Evolutionary conservation across 2,329 filamentous ascomycete genomes (phyloP).

Genomic region (Ophiostoma tasmaniense): DNA sequence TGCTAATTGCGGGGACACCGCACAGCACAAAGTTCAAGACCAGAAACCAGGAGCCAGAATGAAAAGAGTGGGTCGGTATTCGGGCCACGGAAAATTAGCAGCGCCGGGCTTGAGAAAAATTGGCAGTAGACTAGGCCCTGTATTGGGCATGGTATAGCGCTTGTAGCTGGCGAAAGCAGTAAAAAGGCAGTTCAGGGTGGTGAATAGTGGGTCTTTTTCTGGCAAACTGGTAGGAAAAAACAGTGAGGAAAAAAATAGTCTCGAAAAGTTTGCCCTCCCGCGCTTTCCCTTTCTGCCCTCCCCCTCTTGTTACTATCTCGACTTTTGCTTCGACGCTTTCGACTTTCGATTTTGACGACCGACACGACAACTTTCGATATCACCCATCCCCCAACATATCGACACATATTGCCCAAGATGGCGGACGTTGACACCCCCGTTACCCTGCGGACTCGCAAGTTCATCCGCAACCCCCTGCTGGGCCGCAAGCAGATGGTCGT

Average conservation of each 20-base stretch:
- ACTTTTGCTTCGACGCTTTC: not conserved
- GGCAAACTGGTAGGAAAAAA: not conserved
- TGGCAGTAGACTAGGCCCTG: conserved; percentile 1
- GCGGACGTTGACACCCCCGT: conserved; percentile 71
- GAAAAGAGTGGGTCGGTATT: not conserved
- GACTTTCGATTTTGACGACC: conserved; percentile 1
- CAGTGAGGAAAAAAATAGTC: conserved; percentile 14
- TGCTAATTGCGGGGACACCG: not conserved
- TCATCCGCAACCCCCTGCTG: conserved; percentile 99
- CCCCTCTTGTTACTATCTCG: not conserved
- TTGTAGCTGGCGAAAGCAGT: not conserved
- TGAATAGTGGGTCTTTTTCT: not conserved
- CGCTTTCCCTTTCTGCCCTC: not conserved
- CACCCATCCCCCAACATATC: conserved; percentile 19
- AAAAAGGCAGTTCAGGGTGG: not conserved
- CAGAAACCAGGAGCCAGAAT: too few relatives aligned
- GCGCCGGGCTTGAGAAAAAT: not conserved
- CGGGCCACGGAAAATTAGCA: not conserved
- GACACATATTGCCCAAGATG: conserved; percentile 52
- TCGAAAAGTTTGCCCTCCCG: conserved; percentile 13
- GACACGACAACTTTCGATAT: conserved; percentile 11
- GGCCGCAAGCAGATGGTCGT: conserved; percentile 99
- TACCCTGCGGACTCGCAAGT: conserved; percentile 96
- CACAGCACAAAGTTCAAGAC: not conserved
- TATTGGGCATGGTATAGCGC: not conserved